A percentile compares a stretch with the other conserved stretches of the same genome.
Evolutionary conservation across 495 filamentous ascomycete species (phyloP).

Genomic region (Penicillium lagena): DNA sequence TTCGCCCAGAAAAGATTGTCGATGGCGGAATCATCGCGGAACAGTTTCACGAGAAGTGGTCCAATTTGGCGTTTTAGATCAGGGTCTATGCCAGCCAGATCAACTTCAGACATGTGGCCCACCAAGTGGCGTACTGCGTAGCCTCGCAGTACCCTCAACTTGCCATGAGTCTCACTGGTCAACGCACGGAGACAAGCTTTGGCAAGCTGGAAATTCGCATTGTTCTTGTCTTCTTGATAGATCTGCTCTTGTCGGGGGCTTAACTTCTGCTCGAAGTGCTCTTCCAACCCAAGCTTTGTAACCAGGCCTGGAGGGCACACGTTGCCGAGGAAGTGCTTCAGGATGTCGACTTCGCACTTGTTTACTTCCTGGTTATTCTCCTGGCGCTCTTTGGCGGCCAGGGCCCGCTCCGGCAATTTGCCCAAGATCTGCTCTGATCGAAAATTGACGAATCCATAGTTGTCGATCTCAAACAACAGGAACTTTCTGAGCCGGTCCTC

Average conservation of each 20-base stretch:
- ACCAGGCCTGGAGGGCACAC: constrained; percentile 2
- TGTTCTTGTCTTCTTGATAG: constrained; percentile 3
- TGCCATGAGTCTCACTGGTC: background rate
- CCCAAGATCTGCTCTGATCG: background rate
- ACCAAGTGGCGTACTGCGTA: constrained; percentile 1
- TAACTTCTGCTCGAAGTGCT: constrained; percentile 1
- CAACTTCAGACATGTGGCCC: background rate
- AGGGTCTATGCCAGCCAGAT: constrained; percentile 1
- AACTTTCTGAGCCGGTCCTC: constrained; percentile 1
- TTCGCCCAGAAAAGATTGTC: constrained; percentile 6
- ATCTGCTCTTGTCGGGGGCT: constrained; percentile 1
- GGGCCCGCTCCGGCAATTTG: background rate
- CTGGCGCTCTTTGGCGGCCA: background rate
- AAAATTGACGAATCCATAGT: constrained; percentile 1
- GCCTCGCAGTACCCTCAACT: background rate
- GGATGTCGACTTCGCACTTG: constrained; percentile 1
- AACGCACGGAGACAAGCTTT: background rate
- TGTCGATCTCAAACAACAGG: constrained; percentile 4
- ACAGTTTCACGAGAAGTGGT: constrained; percentile 1
- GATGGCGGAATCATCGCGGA: background rate
- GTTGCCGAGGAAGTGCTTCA: constrained; percentile 3
- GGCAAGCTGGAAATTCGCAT: constrained; percentile 2
- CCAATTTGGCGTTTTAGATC: constrained; percentile 2
- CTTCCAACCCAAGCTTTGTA: constrained; percentile 2
- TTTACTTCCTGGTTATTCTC: background rate